These are phyloP conservation scores for Coniella lustricola DNA, from an alignment of 2,329 filamentous ascomycete genomes.

Conservation along the genomic window DNA sequence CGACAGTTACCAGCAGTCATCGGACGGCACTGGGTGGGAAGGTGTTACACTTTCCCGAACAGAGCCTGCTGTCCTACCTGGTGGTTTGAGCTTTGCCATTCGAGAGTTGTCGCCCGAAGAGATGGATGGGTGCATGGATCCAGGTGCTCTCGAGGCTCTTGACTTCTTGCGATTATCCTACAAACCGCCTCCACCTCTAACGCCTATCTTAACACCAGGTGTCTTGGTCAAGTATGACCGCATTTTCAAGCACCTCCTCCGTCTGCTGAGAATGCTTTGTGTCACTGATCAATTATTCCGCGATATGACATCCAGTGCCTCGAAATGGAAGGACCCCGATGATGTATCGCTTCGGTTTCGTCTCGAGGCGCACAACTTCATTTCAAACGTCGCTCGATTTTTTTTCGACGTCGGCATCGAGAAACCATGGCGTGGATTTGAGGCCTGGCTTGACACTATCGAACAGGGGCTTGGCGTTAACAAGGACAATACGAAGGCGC, in stretches of 20 bases:
- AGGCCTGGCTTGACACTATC: constrained; percentile 55
- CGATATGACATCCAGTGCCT: constrained; percentile 36
- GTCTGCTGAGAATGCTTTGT: constrained; percentile 71
- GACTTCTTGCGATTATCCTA: constrained; percentile 89
- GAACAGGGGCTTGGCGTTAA: constrained; percentile 36
- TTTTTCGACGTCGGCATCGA: constrained; percentile 74
- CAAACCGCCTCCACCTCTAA: constrained; percentile 63
- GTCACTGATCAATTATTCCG: constrained; percentile 61
- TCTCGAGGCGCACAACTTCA: constrained; percentile 73
- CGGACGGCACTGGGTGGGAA: neutral
- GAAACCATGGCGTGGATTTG: constrained; percentile 65
- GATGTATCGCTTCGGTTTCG: constrained; percentile 54
- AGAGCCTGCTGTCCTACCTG: constrained; percentile 45
- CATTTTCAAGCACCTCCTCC: constrained; percentile 73
- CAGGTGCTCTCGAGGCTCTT: constrained; percentile 76
- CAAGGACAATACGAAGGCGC: constrained; percentile 17
- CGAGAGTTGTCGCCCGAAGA: constrained; percentile 72
- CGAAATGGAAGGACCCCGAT: constrained; percentile 22
- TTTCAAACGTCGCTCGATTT: constrained; percentile 65
- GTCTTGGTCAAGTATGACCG: constrained; percentile 75
- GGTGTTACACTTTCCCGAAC: constrained; percentile 22
- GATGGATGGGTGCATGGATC: constrained; percentile 75
- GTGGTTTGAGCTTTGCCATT: constrained; percentile 74
- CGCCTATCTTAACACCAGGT: constrained; percentile 63
- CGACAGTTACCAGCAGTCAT: constrained; percentile 54